Evolutionary conservation across 2,329 filamentous ascomycete genomes (phyloP).

Genomic region (Exophiala dermatitidis): DNA sequence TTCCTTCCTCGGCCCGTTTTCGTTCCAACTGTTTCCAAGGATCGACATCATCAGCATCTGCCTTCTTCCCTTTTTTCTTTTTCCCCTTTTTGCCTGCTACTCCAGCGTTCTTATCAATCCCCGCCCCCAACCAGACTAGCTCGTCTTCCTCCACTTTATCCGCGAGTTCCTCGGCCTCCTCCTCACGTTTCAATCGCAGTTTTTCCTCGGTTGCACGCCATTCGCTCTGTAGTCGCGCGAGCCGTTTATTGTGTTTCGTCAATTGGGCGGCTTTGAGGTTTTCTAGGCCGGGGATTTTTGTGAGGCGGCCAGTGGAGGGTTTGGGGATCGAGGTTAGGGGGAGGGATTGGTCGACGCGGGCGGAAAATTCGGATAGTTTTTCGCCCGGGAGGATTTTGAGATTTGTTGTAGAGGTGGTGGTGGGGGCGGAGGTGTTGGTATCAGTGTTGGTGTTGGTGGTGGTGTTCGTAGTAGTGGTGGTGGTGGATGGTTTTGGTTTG

Average conservation of each 20-base stretch:
- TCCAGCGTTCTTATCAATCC: constrained; percentile 36
- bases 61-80: constrained; percentile 36
- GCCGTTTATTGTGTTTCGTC: constrained; percentile 77
- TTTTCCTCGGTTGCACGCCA: constrained; percentile 51
- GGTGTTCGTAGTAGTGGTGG: constrained; percentile 17
- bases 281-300: constrained; percentile 52
- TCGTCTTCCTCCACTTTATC: constrained; percentile 57
- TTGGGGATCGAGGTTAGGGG: constrained; percentile 65
- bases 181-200: constrained; percentile 66
- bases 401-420: constrained; percentile 31
- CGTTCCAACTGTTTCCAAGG: constrained; percentile 70
- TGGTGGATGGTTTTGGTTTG: constrained; percentile 22
- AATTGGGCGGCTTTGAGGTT: constrained; percentile 47
- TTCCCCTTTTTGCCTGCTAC: constrained; percentile 44
- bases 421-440: constrained; percentile 14
- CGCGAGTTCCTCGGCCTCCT: constrained; percentile 61
- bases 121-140: constrained; percentile 54
- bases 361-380: constrained; percentile 69
- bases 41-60: constrained; percentile 55
- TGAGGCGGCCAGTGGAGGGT: constrained; percentile 37
- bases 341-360: constrained; percentile 75
- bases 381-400: constrained; percentile 73
- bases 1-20: constrained; percentile 51
- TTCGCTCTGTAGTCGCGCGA: constrained; percentile 53
- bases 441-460: constrained; percentile 13